Percentiles rank a stretch among this genome's conserved stretches.
Conservation (phyloP, 129 eudicot genomes). For the Saposhnikovia divaricata region DNA sequence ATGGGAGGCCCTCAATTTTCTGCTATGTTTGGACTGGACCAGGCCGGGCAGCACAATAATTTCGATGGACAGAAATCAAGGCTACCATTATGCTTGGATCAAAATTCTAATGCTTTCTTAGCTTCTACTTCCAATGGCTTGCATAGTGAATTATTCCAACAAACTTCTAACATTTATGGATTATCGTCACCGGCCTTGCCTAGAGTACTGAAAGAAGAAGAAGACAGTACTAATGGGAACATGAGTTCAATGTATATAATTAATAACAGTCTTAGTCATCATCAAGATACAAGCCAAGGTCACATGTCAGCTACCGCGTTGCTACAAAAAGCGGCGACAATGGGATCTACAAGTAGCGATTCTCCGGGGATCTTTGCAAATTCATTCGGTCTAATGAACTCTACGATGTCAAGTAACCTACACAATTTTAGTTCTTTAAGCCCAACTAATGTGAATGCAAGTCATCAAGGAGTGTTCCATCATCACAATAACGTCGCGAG, state of each 20-base stretch:
- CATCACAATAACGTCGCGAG: neutral
- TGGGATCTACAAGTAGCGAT: slow-evolving; percentile 55
- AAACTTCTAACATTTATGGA: slow-evolving; percentile 20
- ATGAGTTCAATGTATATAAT: slow-evolving; percentile 36
- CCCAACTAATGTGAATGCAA: slow-evolving; percentile 17
- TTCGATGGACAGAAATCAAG: slow-evolving; percentile 35
- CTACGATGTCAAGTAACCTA: slow-evolving; percentile 15
- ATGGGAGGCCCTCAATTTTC: slow-evolving; percentile 38
- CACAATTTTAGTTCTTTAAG: slow-evolving; percentile 20
- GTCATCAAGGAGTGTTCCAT: slow-evolving; percentile 19
- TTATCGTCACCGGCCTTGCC: slow-evolving; percentile 18
- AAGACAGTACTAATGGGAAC: slow-evolving; percentile 28
- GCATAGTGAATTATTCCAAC: slow-evolving; percentile 19
- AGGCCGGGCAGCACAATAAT: slow-evolving; percentile 16
- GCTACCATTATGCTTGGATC: slow-evolving; percentile 61
- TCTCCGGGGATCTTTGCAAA: slow-evolving; percentile 20
- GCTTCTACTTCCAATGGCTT: slow-evolving; percentile 38
- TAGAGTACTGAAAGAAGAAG: slow-evolving; percentile 39
- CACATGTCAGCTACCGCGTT: slow-evolving; percentile 81
- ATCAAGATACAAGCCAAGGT: slow-evolving; percentile 21
- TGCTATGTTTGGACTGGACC: slow-evolving; percentile 31
- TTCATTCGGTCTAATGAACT: slow-evolving; percentile 45
- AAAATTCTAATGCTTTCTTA: slow-evolving; percentile 29
- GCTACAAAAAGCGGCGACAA: slow-evolving; percentile 68
- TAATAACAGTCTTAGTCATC: slow-evolving; percentile 16